Evolutionary conservation across 176 grass and related monocot species (phyloP).

Genomic region (Urochloa ruziziensis): DNA sequence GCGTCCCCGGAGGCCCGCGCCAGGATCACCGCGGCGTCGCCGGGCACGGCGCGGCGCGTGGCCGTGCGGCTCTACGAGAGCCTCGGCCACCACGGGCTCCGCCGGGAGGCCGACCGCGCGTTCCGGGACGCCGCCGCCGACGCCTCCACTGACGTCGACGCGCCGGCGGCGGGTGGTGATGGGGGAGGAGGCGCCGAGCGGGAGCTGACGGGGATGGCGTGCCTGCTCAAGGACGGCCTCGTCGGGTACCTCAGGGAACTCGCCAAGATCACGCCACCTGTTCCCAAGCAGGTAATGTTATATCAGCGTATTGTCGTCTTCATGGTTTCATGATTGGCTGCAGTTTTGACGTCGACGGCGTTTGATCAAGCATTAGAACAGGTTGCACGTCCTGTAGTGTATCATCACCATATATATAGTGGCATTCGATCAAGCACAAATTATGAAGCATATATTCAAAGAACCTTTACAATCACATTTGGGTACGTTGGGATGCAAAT

Average conservation of each 20-base stretch:
- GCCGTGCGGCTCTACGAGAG: slow-evolving; percentile 16
- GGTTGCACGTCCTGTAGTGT: no score
- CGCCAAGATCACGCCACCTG: slow-evolving; percentile 20
- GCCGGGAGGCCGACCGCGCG: slow-evolving; percentile 13
- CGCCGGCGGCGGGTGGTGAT: neutral
- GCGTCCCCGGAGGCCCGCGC: slow-evolving; percentile 3
- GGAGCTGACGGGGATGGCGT: slow-evolving; percentile 25
- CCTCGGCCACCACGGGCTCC: slow-evolving; percentile 7
- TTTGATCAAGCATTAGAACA: neutral
- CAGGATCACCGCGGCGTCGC: slow-evolving; percentile 9
- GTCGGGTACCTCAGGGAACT: slow-evolving; percentile 23
- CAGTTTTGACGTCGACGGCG: neutral
- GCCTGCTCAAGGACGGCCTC: slow-evolving; percentile 21
- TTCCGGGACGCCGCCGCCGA: neutral
- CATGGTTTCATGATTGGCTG: neutral
- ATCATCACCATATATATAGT: no score
- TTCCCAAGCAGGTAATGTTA: slow-evolving; percentile 14
- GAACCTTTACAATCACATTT: no score
- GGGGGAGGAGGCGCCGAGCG: neutral
- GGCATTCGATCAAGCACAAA: neutral
- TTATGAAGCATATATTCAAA: neutral
- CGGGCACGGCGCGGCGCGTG: neutral
- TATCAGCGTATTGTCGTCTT: neutral
- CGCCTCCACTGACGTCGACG: fast-evolving
- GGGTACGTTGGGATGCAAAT: no score